phyloP scores from a whole-genome alignment of 148 eudicot genomes.

The Heliamphora exappendiculata region DNA sequence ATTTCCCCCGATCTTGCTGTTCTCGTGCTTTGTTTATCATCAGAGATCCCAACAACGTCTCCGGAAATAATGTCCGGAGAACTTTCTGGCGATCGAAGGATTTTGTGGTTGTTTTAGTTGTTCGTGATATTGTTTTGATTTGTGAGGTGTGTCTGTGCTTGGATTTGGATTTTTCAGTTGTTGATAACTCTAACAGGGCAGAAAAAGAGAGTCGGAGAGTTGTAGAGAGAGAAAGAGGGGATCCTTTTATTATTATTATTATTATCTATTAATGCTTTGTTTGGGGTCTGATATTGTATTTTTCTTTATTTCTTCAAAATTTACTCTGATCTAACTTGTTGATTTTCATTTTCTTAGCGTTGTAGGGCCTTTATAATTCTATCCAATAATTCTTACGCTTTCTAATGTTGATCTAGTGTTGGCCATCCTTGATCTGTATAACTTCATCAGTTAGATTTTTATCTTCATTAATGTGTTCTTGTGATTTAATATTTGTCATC shows the following conservation, averaged over 20 bases:
- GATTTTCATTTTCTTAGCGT: neutral
- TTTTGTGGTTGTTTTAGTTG: neutral
- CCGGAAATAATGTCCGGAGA: neutral
- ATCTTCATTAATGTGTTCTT: neutral
- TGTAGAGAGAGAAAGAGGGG: neutral
- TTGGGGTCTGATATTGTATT: slow-evolving; percentile 1
- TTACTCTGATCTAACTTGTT: neutral
- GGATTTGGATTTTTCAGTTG: slow-evolving; percentile 1
- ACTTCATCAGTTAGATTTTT: neutral
- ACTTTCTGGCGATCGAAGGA: slow-evolving; percentile 10
- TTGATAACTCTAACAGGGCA: no score
- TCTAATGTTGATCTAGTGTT: neutral
- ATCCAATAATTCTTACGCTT: neutral
- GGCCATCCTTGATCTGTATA: neutral
- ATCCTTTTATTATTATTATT: no score
- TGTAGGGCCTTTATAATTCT: neutral
- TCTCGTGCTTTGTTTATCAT: neutral
- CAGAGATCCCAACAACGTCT: neutral
- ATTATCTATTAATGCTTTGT: neutral
- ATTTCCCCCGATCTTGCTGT: neutral
- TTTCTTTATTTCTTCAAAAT: neutral
- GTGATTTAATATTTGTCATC: neutral
- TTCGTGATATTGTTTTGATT: neutral
- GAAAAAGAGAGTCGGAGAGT: no score
- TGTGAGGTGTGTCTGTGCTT: neutral